Percentiles rank a stretch among this genome's conserved stretches.
Conservation (phyloP, 768 basidiomycete genomes). For the Austroboletus eburneus region DNA sequence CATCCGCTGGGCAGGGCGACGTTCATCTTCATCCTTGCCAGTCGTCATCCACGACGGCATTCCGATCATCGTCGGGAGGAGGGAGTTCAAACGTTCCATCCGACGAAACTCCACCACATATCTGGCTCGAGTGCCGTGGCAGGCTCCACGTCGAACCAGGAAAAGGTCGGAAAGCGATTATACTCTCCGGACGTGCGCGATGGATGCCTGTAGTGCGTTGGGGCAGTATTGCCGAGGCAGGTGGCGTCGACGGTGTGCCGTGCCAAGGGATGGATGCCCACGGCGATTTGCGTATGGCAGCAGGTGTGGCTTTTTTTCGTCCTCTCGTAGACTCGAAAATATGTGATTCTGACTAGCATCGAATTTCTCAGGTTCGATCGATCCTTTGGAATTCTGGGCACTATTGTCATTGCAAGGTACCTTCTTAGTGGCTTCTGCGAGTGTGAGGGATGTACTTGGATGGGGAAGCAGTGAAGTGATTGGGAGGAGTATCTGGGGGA, state of each 20-base stretch:
- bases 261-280: not conserved
- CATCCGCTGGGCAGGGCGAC: constrained; percentile 1
- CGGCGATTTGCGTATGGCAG: not conserved
- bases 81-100: not conserved
- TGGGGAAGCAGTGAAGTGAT: constrained; percentile 52
- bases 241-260: constrained; percentile 27
- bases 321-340: not conserved
- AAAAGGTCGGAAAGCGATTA: constrained; percentile 91
- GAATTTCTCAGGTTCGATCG: not conserved
- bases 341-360: not conserved
- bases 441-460: constrained; percentile 61
- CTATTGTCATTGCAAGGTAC: constrained; percentile 42
- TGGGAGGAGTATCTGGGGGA: constrained; percentile 41
- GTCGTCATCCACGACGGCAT: not conserved
- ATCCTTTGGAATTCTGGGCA: constrained; percentile 49
- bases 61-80: not conserved
- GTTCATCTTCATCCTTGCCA: not conserved
- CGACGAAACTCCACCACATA: constrained; percentile 40
- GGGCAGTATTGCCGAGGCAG: constrained; percentile 50
- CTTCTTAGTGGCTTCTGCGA: constrained; percentile 47
- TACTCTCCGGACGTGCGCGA: constrained; percentile 77
- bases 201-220: constrained; percentile 62
- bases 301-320: constrained; percentile 25
- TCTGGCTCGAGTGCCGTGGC: constrained; percentile 92
- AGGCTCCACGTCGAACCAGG: constrained; percentile 88